Conservation (phyloP, 768 basidiomycete species). For the Lactarius quietus region DNA sequence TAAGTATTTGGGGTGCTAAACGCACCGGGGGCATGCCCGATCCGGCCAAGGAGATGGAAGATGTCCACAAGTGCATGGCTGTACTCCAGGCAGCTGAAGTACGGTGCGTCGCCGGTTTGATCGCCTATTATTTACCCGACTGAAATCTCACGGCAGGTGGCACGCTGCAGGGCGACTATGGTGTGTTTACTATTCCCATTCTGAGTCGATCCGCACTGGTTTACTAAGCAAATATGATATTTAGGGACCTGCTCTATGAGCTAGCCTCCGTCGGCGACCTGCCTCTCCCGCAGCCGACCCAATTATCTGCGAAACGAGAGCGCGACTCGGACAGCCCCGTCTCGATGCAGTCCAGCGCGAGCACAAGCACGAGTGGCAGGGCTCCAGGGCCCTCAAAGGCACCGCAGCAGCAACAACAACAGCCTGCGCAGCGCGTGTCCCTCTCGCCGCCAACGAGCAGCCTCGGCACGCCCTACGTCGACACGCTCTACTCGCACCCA, state of each 20-base stretch:
- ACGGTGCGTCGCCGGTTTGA: background rate
- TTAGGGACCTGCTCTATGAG: conserved; percentile 71
- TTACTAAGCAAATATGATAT: background rate
- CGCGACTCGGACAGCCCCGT: conserved; percentile 52
- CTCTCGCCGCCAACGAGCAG: conserved; percentile 17
- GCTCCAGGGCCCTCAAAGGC: background rate
- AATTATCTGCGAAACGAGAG: conserved; percentile 55
- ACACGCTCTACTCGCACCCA: conserved; percentile 8
- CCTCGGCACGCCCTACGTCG: conserved; percentile 18
- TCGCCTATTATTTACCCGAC: background rate
- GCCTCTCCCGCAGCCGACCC: conserved; percentile 57
- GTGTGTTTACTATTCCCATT: conserved; percentile 34
- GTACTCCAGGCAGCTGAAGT: conserved; percentile 23
- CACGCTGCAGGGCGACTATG: conserved; percentile 48
- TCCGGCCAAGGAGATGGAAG: conserved; percentile 25
- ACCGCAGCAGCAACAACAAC: background rate
- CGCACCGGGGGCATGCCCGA: conserved; percentile 25
- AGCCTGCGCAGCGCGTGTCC: conserved; percentile 5
- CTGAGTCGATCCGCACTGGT: background rate
- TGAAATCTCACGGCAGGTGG: conserved; percentile 36
- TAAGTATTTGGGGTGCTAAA: conserved; percentile 42
- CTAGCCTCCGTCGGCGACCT: conserved; percentile 68
- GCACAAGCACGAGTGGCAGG: conserved; percentile 1
- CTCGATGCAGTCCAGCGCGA: conserved; percentile 10
- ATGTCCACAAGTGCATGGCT: conserved; percentile 28